Evolutionary conservation across 2,329 filamentous ascomycete species (phyloP).

Genomic region (Huntiella savannae): DNA sequence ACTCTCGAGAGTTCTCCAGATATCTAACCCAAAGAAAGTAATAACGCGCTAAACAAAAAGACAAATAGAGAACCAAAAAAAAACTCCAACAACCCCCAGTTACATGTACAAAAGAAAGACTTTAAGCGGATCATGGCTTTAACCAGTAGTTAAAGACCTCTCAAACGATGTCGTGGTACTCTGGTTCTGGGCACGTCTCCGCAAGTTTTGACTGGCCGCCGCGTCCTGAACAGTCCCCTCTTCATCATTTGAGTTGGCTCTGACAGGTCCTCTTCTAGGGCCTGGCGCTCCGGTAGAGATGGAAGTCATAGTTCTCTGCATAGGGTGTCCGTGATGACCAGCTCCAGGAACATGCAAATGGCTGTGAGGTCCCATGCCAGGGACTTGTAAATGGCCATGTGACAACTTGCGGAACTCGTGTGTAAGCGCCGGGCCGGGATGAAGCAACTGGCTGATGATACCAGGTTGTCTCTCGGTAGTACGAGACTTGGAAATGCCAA

Average conservation of each 20-base stretch:
- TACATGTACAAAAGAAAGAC: background rate
- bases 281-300: slow-evolving; percentile 4
- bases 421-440: slow-evolving; percentile 26
- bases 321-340: background rate
- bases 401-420: slow-evolving; percentile 14
- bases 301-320: slow-evolving; percentile 5
- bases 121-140: background rate
- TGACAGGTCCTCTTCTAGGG: background rate
- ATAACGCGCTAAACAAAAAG: background rate
- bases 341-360: background rate
- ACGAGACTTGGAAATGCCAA: slow-evolving; percentile 6
- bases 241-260: background rate
- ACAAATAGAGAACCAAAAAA: background rate
- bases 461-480: slow-evolving; percentile 22
- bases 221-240: too few species aligned
- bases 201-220: background rate
- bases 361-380: background rate
- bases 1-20: background rate
- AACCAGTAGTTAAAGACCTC: slow-evolving; percentile 6
- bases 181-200: background rate
- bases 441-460: slow-evolving; percentile 27
- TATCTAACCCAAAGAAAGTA: background rate
- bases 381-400: slow-evolving; percentile 4
- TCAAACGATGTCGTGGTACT: slow-evolving; percentile 1
- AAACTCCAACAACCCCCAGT: background rate